These are phyloP conservation scores for Rhizophagus prolifer DNA, from an alignment of 192 early-diverging fungal genomes.

Conservation along the genomic window DNA sequence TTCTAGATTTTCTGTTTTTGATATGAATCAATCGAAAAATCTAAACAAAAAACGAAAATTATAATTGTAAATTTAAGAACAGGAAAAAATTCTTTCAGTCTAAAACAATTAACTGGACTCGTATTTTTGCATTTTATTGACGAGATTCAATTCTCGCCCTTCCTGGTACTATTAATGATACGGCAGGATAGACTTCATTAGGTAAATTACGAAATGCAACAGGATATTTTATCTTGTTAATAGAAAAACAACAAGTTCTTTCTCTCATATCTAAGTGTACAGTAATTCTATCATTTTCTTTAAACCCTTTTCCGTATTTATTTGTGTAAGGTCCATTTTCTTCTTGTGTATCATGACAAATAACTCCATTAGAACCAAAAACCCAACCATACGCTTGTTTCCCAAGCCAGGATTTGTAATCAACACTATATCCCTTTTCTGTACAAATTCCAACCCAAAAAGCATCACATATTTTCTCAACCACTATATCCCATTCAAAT, in stretches of 20 bases:
- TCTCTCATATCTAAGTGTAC: slow-evolving; percentile 19
- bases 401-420: slow-evolving; percentile 9
- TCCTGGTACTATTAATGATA: not conserved
- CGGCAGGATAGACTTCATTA: slow-evolving; percentile 20
- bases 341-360: not conserved
- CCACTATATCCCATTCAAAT: slow-evolving; percentile 4
- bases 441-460: slow-evolving; percentile 12
- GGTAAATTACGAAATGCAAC: slow-evolving; percentile 20
- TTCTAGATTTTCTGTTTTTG: too few relatives aligned
- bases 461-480: not conserved
- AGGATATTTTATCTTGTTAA: not conserved
- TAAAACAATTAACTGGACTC: too few relatives aligned
- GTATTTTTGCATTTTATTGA: too few relatives aligned
- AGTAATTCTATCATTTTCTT: not conserved
- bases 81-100: too few relatives aligned
- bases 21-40: too few relatives aligned
- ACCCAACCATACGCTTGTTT: not conserved
- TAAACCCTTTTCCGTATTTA: not conserved
- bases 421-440: not conserved
- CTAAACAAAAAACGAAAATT: too few relatives aligned
- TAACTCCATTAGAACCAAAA: not conserved
- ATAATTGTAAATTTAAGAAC: too few relatives aligned
- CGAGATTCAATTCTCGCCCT: not conserved
- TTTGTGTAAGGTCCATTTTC: not conserved
- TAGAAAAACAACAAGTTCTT: slow-evolving; percentile 10